Evolutionary conservation across 1,284 basidiomycete genomes (phyloP).

Genomic region (Microbotryum saponariae): DNA sequence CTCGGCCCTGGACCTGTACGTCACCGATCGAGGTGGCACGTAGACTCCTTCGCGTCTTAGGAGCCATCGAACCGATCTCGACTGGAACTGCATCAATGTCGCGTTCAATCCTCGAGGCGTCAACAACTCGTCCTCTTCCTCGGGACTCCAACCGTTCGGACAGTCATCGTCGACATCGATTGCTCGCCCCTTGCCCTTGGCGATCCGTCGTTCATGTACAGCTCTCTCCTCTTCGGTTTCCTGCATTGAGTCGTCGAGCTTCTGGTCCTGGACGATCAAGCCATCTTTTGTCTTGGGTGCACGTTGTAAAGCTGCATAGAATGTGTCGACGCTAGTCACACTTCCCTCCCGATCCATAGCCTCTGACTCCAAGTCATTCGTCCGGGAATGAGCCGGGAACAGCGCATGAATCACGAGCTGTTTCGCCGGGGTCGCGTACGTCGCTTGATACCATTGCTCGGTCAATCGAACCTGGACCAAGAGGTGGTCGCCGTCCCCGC

Average conservation of each 20-base stretch:
- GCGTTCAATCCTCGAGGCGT: conserved; percentile 15
- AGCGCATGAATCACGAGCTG: conserved; percentile 21
- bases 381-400: conserved; percentile 1
- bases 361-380: no score
- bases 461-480: conserved; percentile 5
- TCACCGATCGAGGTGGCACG: neutral
- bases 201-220: neutral
- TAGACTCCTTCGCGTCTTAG: conserved; percentile 24
- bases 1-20: conserved; percentile 1
- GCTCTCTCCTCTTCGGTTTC: conserved; percentile 10
- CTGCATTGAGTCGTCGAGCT: neutral
- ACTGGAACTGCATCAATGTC: conserved; percentile 34
- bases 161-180: neutral
- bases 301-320: conserved; percentile 18
- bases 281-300: conserved; percentile 18
- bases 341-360: no score
- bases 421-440: conserved; percentile 6
- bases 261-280: neutral
- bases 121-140: conserved; percentile 21
- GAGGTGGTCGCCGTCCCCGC: neutral
- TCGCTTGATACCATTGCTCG: neutral
- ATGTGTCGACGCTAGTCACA: conserved; percentile 15
- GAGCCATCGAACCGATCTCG: conserved; percentile 32
- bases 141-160: neutral
- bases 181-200: conserved; percentile 28